A percentile compares a stretch with the other conserved stretches of the same genome.
Conservation (phyloP, 768 basidiomycete species). For the Pulveroboletus sp. region DNA sequence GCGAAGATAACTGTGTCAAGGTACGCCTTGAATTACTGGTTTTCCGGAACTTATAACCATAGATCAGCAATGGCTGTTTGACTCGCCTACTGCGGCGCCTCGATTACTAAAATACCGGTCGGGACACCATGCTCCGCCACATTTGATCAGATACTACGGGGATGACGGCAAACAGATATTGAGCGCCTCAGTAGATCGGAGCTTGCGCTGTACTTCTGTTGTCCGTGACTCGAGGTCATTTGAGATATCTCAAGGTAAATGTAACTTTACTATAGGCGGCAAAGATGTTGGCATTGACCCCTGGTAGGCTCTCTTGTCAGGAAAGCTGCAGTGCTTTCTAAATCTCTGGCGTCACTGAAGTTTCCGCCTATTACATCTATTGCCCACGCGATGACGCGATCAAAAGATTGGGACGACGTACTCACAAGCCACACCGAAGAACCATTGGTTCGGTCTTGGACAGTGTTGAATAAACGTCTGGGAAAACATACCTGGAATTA, state of each 20-base stretch:
- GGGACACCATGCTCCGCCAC: slow-evolving; percentile 89
- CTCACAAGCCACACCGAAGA: slow-evolving; percentile 89
- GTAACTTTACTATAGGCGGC: background rate
- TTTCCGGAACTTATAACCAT: slow-evolving; percentile 4
- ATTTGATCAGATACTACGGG: slow-evolving; percentile 92
- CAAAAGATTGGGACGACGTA: slow-evolving; percentile 98
- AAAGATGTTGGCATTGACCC: slow-evolving; percentile 1
- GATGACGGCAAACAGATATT: slow-evolving; percentile 95
- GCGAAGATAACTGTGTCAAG: slow-evolving; percentile 95
- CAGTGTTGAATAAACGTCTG: slow-evolving; percentile 73
- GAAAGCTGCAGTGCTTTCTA: slow-evolving; percentile 74
- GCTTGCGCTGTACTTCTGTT: slow-evolving; percentile 85
- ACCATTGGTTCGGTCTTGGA: slow-evolving; percentile 83
- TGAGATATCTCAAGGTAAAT: slow-evolving; percentile 87
- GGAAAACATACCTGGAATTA: slow-evolving; percentile 75
- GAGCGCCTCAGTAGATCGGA: slow-evolving; percentile 86
- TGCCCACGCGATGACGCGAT: slow-evolving; percentile 72
- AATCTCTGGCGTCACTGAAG: slow-evolving; percentile 80
- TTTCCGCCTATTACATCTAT: slow-evolving; percentile 77
- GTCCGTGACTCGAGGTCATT: slow-evolving; percentile 94
- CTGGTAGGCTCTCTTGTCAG: slow-evolving; percentile 74
- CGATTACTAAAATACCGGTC: slow-evolving; percentile 88
- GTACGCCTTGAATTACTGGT: slow-evolving; percentile 37
- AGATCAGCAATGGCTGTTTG: slow-evolving; percentile 94
- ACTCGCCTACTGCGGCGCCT: slow-evolving; percentile 83